Percentiles rank a stretch among this genome's conserved stretches.
Conservation (phyloP, 1,284 basidiomycete genomes). For the Sporisorium reilianum region DNA sequence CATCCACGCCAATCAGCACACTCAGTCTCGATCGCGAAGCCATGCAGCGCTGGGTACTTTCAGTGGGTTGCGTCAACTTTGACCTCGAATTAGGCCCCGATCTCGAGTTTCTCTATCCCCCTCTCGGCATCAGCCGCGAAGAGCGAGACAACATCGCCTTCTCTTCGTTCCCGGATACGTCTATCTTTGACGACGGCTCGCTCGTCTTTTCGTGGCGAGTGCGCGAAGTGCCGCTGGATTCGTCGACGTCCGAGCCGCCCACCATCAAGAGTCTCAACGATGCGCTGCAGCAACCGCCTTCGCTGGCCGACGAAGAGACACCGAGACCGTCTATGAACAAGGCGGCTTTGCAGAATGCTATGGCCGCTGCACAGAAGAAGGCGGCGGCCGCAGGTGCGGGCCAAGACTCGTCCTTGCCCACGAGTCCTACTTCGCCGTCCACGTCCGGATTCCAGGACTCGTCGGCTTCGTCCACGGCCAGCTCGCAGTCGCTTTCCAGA, state of each 20-base stretch:
- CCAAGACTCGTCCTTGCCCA: constrained; percentile 23
- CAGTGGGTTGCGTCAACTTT: constrained; percentile 66
- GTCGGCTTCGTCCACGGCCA: constrained; percentile 27
- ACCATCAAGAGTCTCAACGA: constrained; percentile 49
- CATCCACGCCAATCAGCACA: background rate
- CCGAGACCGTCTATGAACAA: constrained; percentile 52
- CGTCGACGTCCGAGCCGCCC: constrained; percentile 46
- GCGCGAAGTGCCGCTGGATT: constrained; percentile 63
- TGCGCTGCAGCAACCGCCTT: constrained; percentile 14
- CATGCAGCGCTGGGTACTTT: constrained; percentile 67
- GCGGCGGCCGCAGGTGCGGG: constrained; percentile 2
- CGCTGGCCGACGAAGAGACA: constrained; percentile 33
- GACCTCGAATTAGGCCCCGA: constrained; percentile 78
- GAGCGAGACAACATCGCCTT: constrained; percentile 91
- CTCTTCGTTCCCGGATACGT: constrained; percentile 90
- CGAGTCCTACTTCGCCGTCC: constrained; percentile 16
- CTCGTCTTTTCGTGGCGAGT: constrained; percentile 66
- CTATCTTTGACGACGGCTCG: constrained; percentile 66
- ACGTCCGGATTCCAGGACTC: constrained; percentile 31
- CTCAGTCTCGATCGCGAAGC: constrained; percentile 52
- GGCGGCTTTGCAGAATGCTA: constrained; percentile 30
- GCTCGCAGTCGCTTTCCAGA: constrained; percentile 26
- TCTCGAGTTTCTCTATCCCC: constrained; percentile 79
- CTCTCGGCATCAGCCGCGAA: constrained; percentile 75
- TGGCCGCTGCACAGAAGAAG: constrained; percentile 26